Evolutionary conservation across 108 stramenopile species (phyloP), one percentile per base, ranked within the genome.

Genomic region (Conticribra guillardii): DNA sequence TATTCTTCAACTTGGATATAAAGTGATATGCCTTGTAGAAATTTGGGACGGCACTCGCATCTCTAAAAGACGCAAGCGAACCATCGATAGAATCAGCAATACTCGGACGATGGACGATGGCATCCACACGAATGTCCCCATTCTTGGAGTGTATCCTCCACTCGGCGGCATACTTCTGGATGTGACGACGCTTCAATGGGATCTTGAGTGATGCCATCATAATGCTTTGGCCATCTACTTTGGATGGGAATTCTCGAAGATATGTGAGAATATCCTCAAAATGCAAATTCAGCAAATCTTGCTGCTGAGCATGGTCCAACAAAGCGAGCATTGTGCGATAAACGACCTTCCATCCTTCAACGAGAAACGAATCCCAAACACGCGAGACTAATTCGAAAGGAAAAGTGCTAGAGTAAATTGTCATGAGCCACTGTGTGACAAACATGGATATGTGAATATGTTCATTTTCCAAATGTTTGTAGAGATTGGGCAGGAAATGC

Each of bases 381-480:
- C 94, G 74, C n/a, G 86, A 69, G 21, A 97, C 97, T 53, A 98
- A 73, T 64, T 97, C 94, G 79, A 98, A 98, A 29, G 93, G 92
- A 80, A 99, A 98, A 29, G 80, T 84, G 75, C 84, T 88, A 18
- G 96, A 95, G 83, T 93, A 99, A 21, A 96, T 76, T 9, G 97
- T 97, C 64, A 99, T 61, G 45, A 97, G 62, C 99, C 99, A 99
- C 66, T 97, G 97, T 17, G 97, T 97, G 9, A 95, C 96, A 68
- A 90, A 99, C 99, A 99, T 99, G 48, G 93, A 85, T 1, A 93
- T 83, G 44, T 96, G 91, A 30, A 98, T 81, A 60, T 80, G 61
- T 62, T 98, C 86, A 23, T 72, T 84, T n/a, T 88, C 85, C 51
- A 98, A 84, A 59, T 98, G 97, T 27, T 78, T 75, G 21, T 77